Conservation (phyloP, 2,329 filamentous ascomycete genomes). For the Phaeosphaeria sp. region DNA sequence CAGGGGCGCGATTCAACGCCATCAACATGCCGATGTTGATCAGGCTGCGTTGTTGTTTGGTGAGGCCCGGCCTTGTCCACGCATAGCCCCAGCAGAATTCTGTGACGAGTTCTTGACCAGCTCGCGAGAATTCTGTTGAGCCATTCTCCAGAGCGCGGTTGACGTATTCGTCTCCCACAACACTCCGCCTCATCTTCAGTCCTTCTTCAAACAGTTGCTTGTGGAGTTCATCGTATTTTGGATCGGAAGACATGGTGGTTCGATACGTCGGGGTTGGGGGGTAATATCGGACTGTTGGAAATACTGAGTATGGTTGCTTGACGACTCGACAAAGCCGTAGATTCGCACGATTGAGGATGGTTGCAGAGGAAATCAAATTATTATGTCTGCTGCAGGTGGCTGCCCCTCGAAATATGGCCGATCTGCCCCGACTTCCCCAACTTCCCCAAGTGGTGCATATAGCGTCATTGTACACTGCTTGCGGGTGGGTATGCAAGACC, state of each 20-base stretch:
- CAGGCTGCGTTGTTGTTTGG: slow-evolving; percentile 66
- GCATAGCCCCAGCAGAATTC: slow-evolving; percentile 70
- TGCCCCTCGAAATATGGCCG: slow-evolving; percentile 17
- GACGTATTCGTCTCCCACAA: slow-evolving; percentile 69
- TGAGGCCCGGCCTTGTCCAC: slow-evolving; percentile 69
- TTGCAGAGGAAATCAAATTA: background rate
- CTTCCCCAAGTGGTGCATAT: slow-evolving; percentile 1
- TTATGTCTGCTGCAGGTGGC: slow-evolving; percentile 1
- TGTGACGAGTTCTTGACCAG: slow-evolving; percentile 69
- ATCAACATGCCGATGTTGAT: slow-evolving; percentile 71
- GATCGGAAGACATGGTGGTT: slow-evolving; percentile 49
- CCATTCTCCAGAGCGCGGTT: slow-evolving; percentile 63
- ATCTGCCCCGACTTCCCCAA: slow-evolving; percentile 33
- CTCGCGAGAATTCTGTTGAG: slow-evolving; percentile 64
- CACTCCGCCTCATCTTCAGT: slow-evolving; percentile 65
- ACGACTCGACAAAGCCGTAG: background rate
- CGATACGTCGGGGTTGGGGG: slow-evolving; percentile 5
- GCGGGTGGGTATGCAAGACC: background rate
- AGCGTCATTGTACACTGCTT: background rate
- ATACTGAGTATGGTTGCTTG: background rate
- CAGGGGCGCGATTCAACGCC: slow-evolving; percentile 65
- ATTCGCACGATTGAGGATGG: background rate
- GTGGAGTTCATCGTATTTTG: slow-evolving; percentile 54
- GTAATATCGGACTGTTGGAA: slow-evolving; percentile 1
- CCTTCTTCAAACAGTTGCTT: slow-evolving; percentile 67